These are phyloP conservation scores for Chaetomium globosum DNA, from an alignment of 2,329 filamentous ascomycete genomes.

Conservation along the genomic window DNA sequence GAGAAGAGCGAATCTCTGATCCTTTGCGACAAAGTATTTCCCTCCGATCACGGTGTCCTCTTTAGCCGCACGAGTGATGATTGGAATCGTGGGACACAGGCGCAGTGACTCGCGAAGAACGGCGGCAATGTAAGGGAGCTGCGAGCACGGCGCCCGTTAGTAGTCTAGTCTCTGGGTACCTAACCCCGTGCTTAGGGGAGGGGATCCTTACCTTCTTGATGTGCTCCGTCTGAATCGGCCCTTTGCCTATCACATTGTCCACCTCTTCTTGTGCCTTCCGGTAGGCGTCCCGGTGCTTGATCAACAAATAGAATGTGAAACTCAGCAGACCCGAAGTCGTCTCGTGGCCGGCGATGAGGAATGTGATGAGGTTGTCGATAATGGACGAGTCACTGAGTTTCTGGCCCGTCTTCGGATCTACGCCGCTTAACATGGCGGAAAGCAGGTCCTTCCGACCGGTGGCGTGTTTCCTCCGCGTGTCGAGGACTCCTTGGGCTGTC, in stretches of 20 bases:
- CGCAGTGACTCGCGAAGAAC: constrained; percentile 68
- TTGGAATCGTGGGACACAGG: constrained; percentile 61
- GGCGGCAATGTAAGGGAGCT: constrained; percentile 62
- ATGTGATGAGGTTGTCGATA: constrained; percentile 71
- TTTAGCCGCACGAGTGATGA: constrained; percentile 57
- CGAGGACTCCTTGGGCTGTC: constrained; percentile 62
- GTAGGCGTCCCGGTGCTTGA: constrained; percentile 64
- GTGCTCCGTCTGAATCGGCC: constrained; percentile 61
- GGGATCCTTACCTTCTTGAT: constrained; percentile 56
- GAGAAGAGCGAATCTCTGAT: constrained; percentile 53
- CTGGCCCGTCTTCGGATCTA: constrained; percentile 68
- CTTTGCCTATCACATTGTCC: constrained; percentile 63
- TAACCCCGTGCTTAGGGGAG: background rate
- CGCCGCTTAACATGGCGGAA: constrained; percentile 68
- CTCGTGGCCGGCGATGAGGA: constrained; percentile 71
- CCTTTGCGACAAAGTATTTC: constrained; percentile 61
- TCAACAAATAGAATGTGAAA: constrained; percentile 66
- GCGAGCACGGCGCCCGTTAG: background rate
- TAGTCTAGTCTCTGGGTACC: background rate
- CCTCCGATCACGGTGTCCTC: constrained; percentile 61
- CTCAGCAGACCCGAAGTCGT: constrained; percentile 69
- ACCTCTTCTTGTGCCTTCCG: constrained; percentile 68
- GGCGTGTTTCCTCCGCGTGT: constrained; percentile 58
- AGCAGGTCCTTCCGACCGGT: constrained; percentile 66
- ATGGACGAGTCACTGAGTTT: constrained; percentile 65